Percentiles rank a stretch among this genome's conserved stretches.
phyloP scores from a whole-genome alignment of 1,284 basidiomycete genomes.

The Ceratobasidium sp. region DNA sequence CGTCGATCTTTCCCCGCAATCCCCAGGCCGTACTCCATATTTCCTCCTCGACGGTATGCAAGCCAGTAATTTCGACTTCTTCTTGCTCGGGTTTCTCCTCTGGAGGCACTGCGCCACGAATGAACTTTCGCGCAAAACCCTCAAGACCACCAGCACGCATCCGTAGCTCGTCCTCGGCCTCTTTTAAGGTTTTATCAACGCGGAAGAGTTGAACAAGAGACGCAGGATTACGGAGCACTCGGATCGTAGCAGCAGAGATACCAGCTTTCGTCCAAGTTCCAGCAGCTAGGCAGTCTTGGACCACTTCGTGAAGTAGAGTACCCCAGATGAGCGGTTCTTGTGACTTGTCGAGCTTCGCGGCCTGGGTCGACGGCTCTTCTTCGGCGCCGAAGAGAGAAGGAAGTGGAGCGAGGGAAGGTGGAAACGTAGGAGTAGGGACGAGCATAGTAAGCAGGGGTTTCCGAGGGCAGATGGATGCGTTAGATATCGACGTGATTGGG shows the following conservation, averaged over 20 bases:
- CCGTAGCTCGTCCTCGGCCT: constrained; percentile 73
- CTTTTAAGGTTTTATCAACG: constrained; percentile 71
- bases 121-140: constrained; percentile 74
- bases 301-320: constrained; percentile 88
- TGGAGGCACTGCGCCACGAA: constrained; percentile 58
- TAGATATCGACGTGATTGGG: constrained; percentile 88
- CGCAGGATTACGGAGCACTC: constrained; percentile 62
- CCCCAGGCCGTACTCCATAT: constrained; percentile 97
- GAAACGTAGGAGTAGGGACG: constrained; percentile 56
- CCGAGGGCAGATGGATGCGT: constrained; percentile 82
- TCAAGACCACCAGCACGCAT: constrained; percentile 73
- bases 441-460: constrained; percentile 79
- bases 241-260: constrained; percentile 69
- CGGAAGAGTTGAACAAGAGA: constrained; percentile 72
- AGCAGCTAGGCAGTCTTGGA: constrained; percentile 79
- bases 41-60: constrained; percentile 94
- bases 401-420: constrained; percentile 59
- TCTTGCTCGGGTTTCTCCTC: constrained; percentile 65
- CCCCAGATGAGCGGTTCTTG: constrained; percentile 72
- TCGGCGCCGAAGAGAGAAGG: constrained; percentile 68
- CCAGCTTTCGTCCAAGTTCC: constrained; percentile 72
- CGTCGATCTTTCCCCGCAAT: constrained; percentile 96
- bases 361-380: constrained; percentile 61
- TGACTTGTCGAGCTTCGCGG: constrained; percentile 60
- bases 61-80: constrained; percentile 71